Percentiles rank a stretch among this genome's conserved stretches.
phyloP scores from a whole-genome alignment of 495 filamentous ascomycete genomes.

The Penicilliopsis zonata region DNA sequence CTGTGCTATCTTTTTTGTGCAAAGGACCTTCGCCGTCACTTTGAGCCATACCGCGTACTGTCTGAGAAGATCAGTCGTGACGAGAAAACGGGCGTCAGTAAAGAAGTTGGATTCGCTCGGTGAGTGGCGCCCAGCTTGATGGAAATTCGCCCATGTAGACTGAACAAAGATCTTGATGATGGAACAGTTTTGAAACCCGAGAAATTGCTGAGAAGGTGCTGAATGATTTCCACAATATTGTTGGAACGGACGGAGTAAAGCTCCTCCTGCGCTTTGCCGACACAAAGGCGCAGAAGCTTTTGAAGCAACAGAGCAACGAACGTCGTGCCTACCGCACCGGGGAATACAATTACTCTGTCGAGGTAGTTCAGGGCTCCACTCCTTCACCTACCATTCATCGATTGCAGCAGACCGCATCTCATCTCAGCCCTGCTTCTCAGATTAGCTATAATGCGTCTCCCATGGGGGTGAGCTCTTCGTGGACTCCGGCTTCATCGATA shows the following conservation, averaged over 20 bases:
- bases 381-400: slow-evolving; percentile 26
- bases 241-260: slow-evolving; percentile 57
- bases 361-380: slow-evolving; percentile 31
- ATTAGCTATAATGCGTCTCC: slow-evolving; percentile 30
- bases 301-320: slow-evolving; percentile 89
- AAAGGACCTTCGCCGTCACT: slow-evolving; percentile 36
- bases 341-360: slow-evolving; percentile 68
- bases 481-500: slow-evolving; percentile 38
- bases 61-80: slow-evolving; percentile 92
- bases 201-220: slow-evolving; percentile 82
- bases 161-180: no score
- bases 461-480: slow-evolving; percentile 24
- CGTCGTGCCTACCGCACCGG: slow-evolving; percentile 86
- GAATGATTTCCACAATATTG: slow-evolving; percentile 58
- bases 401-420: slow-evolving; percentile 16
- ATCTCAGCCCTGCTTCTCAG: slow-evolving; percentile 30
- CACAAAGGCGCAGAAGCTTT: slow-evolving; percentile 86
- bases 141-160: no score
- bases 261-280: slow-evolving; percentile 95
- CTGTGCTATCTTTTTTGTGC: slow-evolving; percentile 4
- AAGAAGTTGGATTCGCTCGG: slow-evolving; percentile 96
- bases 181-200: slow-evolving; percentile 69
- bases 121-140: no score
- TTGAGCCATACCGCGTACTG: slow-evolving; percentile 70
- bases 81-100: slow-evolving; percentile 68